Percentiles rank a stretch among this genome's conserved stretches.
These are phyloP conservation scores for Penicillium sp. DNA, from an alignment of 2,329 filamentous ascomycete species.

Conservation along the genomic window DNA sequence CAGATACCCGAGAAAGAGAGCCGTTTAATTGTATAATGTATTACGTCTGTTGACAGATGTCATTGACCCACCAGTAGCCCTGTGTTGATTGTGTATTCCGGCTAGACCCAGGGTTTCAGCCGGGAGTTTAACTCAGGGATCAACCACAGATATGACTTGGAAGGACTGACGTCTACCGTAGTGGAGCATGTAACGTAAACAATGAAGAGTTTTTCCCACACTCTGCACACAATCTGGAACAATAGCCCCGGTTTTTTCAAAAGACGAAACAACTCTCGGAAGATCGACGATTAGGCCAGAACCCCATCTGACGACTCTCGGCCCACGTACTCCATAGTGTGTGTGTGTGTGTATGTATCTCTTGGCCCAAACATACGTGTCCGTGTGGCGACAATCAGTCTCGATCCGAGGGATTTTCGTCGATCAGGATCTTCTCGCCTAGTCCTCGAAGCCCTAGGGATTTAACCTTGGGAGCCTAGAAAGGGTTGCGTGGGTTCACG, in stretches of 20 bases:
- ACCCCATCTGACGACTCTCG: not conserved
- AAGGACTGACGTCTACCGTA: not conserved
- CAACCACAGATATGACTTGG: not conserved
- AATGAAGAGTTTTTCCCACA: not conserved
- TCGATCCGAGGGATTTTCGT: not conserved
- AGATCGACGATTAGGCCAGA: slow-evolving; percentile 18
- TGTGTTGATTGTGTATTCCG: not conserved
- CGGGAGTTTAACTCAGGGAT: too few species aligned
- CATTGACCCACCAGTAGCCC: not conserved
- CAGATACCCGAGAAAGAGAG: slow-evolving; percentile 14
- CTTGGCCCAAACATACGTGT: not conserved
- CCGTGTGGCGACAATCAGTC: not conserved
- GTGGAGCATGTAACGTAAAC: not conserved
- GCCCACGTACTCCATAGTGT: not conserved
- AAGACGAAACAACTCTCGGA: slow-evolving; percentile 15
- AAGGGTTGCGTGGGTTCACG: too few species aligned
- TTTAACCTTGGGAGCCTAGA: too few species aligned
- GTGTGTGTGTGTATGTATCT: not conserved
- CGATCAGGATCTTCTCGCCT: not conserved
- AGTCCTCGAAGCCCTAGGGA: too few species aligned
- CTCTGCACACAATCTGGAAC: not conserved
- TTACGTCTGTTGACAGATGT: slow-evolving; percentile 8
- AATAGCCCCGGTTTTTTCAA: slow-evolving; percentile 9
- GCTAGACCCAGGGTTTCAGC: too few species aligned
- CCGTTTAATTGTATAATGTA: not conserved